Percentiles rank a stretch among this genome's conserved stretches.
Conservation (phyloP, 1,284 basidiomycete species). For the Sphagnurus paluster region DNA sequence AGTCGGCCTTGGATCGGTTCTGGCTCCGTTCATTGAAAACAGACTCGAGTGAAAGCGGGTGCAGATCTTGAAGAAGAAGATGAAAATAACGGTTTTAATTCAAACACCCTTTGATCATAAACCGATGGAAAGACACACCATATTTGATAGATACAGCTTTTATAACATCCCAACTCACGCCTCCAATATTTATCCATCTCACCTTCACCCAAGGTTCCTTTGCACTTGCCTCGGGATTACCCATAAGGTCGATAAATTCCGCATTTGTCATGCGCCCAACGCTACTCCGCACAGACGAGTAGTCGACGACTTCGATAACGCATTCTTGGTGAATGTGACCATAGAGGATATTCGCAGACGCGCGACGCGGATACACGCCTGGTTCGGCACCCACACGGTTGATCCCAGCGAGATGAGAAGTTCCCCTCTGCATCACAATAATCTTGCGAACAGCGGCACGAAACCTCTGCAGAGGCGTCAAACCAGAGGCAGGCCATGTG, state of each 20-base stretch:
- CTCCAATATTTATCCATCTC: slow-evolving; percentile 71
- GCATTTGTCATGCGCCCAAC: slow-evolving; percentile 54
- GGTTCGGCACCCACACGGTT: slow-evolving; percentile 56
- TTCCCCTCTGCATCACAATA: slow-evolving; percentile 55
- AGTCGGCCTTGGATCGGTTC: slow-evolving; percentile 67
- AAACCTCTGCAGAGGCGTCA: slow-evolving; percentile 48
- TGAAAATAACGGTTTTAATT: too few relatives aligned
- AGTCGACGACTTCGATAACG: slow-evolving; percentile 62
- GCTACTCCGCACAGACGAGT: slow-evolving; percentile 52
- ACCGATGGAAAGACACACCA: slow-evolving; percentile 38
- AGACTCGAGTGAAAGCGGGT: slow-evolving; percentile 71
- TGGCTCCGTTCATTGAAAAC: slow-evolving; percentile 56
- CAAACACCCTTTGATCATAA: too few relatives aligned
- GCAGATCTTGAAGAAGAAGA: slow-evolving; percentile 51
- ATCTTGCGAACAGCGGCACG: slow-evolving; percentile 52
- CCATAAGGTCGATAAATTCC: slow-evolving; percentile 53
- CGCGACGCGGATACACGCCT: slow-evolving; percentile 58
- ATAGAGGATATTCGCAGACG: slow-evolving; percentile 48
- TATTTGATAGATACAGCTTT: slow-evolving; percentile 64
- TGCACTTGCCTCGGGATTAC: slow-evolving; percentile 36
- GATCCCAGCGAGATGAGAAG: slow-evolving; percentile 37
- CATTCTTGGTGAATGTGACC: slow-evolving; percentile 57
- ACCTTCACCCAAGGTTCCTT: slow-evolving; percentile 60
- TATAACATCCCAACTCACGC: slow-evolving; percentile 72
- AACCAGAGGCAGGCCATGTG: slow-evolving; percentile 8